Evolutionary conservation across 2,329 filamentous ascomycete genomes (phyloP).

Genomic region (Thermoascus crustaceus): DNA sequence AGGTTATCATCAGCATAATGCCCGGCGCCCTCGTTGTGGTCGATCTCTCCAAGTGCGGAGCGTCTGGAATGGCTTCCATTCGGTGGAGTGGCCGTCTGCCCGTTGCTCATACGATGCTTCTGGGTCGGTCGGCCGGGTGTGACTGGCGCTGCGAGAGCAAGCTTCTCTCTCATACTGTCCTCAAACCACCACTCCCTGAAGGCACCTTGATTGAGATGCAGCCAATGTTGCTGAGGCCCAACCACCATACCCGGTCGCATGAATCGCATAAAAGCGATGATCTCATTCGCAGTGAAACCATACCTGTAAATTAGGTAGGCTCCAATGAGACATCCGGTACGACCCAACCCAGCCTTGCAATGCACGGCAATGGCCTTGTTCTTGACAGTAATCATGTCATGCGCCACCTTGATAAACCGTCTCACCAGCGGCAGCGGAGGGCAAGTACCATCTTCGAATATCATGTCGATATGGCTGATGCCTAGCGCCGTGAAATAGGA

Average conservation of each 20-base stretch:
- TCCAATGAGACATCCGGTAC: conserved; percentile 92
- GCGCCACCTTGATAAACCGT: conserved; percentile 89
- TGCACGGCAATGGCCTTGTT: conserved; percentile 94
- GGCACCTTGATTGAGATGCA: conserved; percentile 90
- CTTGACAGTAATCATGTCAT: conserved; percentile 85
- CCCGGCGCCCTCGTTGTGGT: conserved; percentile 59
- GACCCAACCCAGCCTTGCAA: conserved; percentile 93
- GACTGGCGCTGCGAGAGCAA: conserved; percentile 58
- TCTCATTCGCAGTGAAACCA: conserved; percentile 93
- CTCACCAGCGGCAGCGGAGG: conserved; percentile 81
- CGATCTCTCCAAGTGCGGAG: conserved; percentile 87
- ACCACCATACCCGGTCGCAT: conserved; percentile 99
- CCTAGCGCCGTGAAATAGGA: conserved; percentile 95
- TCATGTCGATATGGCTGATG: conserved; percentile 97
- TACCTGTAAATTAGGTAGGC: conserved; percentile 97
- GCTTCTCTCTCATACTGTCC: conserved; percentile 69
- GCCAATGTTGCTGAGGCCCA: conserved; percentile 96
- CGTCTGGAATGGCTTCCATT: conserved; percentile 68
- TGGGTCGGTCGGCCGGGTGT: conserved; percentile 46
- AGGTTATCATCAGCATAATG: conserved; percentile 66
- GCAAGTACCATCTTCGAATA: conserved; percentile 97
- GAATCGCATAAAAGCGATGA: conserved; percentile 97
- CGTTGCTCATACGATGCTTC: conserved; percentile 56
- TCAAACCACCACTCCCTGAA: conserved; percentile 98
- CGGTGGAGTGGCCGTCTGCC: conserved; percentile 73